Evolutionary conservation across 2,329 filamentous ascomycete species (phyloP), one percentile per base, ranked within the genome.

Genomic region (Parafenestella ontariensis): DNA sequence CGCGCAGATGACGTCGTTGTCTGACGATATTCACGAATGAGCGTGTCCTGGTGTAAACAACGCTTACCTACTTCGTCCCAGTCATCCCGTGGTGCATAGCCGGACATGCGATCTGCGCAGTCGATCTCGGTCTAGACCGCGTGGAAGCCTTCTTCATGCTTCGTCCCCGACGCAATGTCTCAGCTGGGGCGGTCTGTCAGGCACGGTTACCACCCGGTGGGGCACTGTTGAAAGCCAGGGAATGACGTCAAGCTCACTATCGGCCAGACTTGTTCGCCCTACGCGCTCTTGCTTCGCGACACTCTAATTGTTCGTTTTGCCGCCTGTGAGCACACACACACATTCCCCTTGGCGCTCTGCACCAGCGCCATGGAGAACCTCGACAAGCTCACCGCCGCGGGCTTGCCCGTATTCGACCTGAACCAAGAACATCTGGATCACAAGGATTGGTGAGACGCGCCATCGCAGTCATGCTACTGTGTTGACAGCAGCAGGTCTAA

Each of bases 351-450:
- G 47, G 47, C 34, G 46, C 50, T n/a, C 40, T 29, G 41, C 41
- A 36, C 47, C 33, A 8, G 43, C 54, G 55, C 52, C 61, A 71
- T 70, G 69, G 66, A 71, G 56, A 71, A 70, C 36, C 64, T 73
- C 44, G 69, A 73, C 56, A 71, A 64, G 47, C 64, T 73, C 18
- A 72, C 66, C 3, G 67, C 62, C 17, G 59, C 68, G 18, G 71
- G 71, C 5, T 45, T 70, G 34, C 65, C 70, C 5, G 44, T 73
- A 10, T 73, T 62, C 54, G 71, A 74, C 44, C 57, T 72, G 13
- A 73, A 74, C 24, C 21, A 54, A 6, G 71, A 74, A 47, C 59
- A 66, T 24, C 46, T 74, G 6, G 54, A 65, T 11, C 54, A 54
- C 44, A 70, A 61, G 28, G 64, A 73, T 49, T 74, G 69, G 68